A percentile compares a stretch with the other conserved stretches of the same genome.
Conservation (phyloP, 495 filamentous ascomycete genomes). For the Cryomyces minteri region DNA sequence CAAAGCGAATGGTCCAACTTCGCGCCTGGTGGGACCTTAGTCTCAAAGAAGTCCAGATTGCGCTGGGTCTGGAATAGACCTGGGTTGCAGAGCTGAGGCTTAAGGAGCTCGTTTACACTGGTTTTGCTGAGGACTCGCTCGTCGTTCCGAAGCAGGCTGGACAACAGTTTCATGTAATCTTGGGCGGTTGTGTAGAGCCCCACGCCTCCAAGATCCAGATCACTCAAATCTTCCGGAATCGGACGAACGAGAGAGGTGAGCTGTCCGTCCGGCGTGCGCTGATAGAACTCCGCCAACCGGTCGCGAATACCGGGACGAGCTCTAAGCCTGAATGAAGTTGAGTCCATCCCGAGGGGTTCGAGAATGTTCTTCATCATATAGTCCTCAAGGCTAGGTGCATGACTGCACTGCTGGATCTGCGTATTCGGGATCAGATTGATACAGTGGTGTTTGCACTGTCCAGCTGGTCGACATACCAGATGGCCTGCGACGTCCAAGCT, state of each 20-base stretch:
- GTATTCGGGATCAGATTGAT: too few species aligned
- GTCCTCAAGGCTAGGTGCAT: too few species aligned
- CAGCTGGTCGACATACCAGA: constrained; percentile 7
- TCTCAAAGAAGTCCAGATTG: too few species aligned
- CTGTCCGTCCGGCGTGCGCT: not conserved
- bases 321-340: constrained; percentile 24
- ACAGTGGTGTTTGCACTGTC: constrained; percentile 4
- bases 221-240: constrained; percentile 2
- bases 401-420: too few species aligned
- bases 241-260: too few species aligned
- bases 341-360: constrained; percentile 23
- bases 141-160: not conserved
- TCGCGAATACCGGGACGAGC: constrained; percentile 18
- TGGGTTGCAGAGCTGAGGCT: too few species aligned
- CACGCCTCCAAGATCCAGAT: not conserved
- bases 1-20: too few species aligned
- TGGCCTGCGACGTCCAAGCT: constrained; percentile 5
- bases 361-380: constrained; percentile 29
- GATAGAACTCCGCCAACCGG: constrained; percentile 14
- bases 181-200: not conserved
- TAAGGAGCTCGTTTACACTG: too few species aligned
- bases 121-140: too few species aligned
- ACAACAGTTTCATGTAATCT: not conserved
- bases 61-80: too few species aligned
- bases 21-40: too few species aligned